Conservation (phyloP, 345 rosid genomes). For the Arabidopsis thaliana region DNA sequence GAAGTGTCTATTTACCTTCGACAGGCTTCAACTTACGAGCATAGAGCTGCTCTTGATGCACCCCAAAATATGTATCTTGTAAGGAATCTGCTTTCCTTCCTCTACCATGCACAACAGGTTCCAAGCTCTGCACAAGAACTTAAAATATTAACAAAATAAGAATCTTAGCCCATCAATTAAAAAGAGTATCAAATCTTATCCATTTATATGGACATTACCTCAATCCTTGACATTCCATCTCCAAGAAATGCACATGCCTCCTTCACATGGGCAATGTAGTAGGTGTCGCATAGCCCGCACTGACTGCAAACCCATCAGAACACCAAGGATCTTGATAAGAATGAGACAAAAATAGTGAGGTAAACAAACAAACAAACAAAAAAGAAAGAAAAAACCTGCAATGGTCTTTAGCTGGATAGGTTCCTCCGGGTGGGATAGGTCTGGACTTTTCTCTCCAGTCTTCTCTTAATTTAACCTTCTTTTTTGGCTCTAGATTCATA, state of each 20-base stretch:
- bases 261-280: constrained; percentile 93
- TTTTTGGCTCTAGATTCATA: constrained; percentile 46
- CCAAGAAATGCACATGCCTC: constrained; percentile 95
- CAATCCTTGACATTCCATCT: constrained; percentile 94
- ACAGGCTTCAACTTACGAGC: constrained; percentile 89
- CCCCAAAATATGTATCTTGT: constrained; percentile 90
- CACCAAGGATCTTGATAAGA: not conserved
- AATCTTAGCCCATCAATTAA: constrained; percentile 7
- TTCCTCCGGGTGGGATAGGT: constrained; percentile 88
- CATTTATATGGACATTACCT: constrained; percentile 53
- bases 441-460: constrained; percentile 90
- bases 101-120: constrained; percentile 90
- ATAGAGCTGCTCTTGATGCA: constrained; percentile 74
- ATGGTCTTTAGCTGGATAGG: constrained; percentile 94
- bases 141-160: constrained; percentile 8
- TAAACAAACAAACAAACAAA: not conserved
- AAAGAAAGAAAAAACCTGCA: constrained; percentile 66
- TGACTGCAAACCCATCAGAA: constrained; percentile 50
- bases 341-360: not conserved
- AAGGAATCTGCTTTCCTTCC: constrained; percentile 71
- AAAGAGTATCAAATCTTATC: constrained; percentile 13
- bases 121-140: constrained; percentile 58
- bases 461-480: constrained; percentile 66
- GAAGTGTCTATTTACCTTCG: constrained; percentile 57
- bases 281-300: constrained; percentile 92